Base-by-base conservation (phyloP, 2,329 filamentous ascomycete species). In the Plenodomus biglobosus region DNA sequence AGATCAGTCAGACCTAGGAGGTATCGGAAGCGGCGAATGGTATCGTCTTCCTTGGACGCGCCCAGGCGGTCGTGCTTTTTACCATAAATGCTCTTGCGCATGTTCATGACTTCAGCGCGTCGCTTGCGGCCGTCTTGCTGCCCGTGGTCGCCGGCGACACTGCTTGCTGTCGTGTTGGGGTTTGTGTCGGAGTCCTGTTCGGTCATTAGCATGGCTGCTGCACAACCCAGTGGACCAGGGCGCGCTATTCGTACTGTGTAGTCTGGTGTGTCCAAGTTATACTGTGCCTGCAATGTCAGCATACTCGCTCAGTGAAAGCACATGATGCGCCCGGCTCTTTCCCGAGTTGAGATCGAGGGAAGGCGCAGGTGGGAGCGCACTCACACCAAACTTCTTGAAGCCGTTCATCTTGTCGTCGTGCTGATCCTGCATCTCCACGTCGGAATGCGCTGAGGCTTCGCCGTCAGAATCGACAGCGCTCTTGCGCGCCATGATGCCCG, bases 21-120 rank as follows among this genome's bases (percentile, higher is more conserved):
- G 71, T 99, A 99, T 56, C 91, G 86, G 71, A 99, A 99, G 69
- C 94, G 83, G 61, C 92, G 85, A 66, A 97, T 90, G 0, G 90
- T 95, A 67, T 97, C 92, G 78, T 96, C 90, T 76, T 96, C 92
- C 89, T 96, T 97, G 41, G 89, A 95, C 69, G 95, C 90, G 66
- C 92, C 91, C 7, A 99, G 75, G 44, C 87, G 84, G 65, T 95
- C 90, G 68, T 96, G 94, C 72, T 99, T 96, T 79, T 90, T 95
- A 66, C 91, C 92, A 64, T 96, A 87, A 53, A 96, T 90, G 71
- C 86, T 95, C 71, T 95, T 89, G 47, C 94, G 87, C 66, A 97
- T 80, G 72, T 95, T 87, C 58, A 91, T 90, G 49, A 87, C 92
- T 68, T 96, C 91, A 47, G 90, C 87, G 62, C 92, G 85, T 68